phyloP scores from a whole-genome alignment of 306 rosid genomes.

The Chamaecrista fasciculata region DNA sequence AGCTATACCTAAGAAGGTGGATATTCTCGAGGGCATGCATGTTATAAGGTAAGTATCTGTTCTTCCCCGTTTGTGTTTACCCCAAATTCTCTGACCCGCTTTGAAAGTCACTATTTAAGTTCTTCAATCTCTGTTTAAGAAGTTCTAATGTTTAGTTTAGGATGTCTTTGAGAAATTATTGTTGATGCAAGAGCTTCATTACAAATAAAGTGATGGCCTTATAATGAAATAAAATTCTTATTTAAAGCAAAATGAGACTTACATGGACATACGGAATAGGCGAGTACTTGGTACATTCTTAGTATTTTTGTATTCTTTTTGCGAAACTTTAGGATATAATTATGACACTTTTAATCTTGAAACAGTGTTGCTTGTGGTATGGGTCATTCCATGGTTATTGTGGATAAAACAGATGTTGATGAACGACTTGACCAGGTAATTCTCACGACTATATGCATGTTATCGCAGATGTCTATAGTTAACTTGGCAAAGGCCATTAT shows the following conservation, averaged over 20 bases:
- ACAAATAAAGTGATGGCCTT: neutral
- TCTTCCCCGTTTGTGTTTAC: neutral
- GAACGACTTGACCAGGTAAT: constrained; percentile 84
- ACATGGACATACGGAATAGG: neutral
- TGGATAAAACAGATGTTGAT: constrained; percentile 62
- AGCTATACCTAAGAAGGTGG: constrained; percentile 88
- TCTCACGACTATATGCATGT: neutral
- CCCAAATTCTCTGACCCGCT: neutral
- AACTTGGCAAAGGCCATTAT: neutral
- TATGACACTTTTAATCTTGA: constrained; percentile 21
- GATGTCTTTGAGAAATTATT: neutral
- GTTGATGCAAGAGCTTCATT: neutral
- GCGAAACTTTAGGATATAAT: constrained; percentile 3
- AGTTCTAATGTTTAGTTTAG: neutral
- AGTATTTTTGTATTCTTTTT: neutral
- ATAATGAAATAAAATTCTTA: neutral
- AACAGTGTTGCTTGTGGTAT: constrained; percentile 86
- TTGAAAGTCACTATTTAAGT: neutral
- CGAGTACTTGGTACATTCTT: neutral
- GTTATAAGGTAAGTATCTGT: constrained; percentile 56
- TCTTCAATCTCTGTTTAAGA: neutral
- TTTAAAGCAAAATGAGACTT: neutral
- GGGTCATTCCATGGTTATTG: constrained; percentile 83
- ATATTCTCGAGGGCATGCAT: constrained; percentile 86
- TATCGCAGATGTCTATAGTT: neutral